Evolutionary conservation across 805 yeast species (phyloP).

Genomic region (Metschnikowia kofuensis): DNA sequence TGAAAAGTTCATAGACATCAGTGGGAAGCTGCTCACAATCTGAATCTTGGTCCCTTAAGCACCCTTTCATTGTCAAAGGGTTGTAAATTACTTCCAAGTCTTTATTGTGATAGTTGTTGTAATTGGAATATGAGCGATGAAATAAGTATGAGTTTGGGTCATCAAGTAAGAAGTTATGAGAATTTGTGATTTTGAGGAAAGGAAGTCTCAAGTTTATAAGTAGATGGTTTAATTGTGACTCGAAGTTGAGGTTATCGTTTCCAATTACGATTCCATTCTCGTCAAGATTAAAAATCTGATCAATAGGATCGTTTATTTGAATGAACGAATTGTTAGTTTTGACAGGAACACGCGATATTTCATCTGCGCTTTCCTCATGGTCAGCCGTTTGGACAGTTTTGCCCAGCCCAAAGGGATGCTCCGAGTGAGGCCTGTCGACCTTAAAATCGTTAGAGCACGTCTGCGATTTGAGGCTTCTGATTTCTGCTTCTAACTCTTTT

Average conservation of each 20-base stretch:
- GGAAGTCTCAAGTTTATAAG: slow-evolving; percentile 43
- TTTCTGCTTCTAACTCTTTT: slow-evolving; percentile 55
- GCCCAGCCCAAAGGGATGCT: not conserved
- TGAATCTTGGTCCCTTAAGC: slow-evolving; percentile 3
- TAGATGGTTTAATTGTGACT: slow-evolving; percentile 43
- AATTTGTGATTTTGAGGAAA: slow-evolving; percentile 41
- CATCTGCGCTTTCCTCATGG: not conserved
- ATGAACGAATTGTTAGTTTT: slow-evolving; percentile 21
- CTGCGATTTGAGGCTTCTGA: slow-evolving; percentile 9
- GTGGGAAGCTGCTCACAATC: slow-evolving; percentile 27
- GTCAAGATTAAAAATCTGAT: slow-evolving; percentile 43
- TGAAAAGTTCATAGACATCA: slow-evolving; percentile 43
- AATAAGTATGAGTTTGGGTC: slow-evolving; percentile 43
- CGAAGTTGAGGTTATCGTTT: slow-evolving; percentile 44
- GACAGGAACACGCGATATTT: not conserved
- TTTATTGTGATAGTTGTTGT: slow-evolving; percentile 34
- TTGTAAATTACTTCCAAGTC: slow-evolving; percentile 40
- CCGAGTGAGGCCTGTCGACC: not conserved
- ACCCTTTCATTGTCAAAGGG: slow-evolving; percentile 31
- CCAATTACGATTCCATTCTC: slow-evolving; percentile 43
- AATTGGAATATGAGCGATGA: slow-evolving; percentile 37
- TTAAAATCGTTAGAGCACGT: not conserved
- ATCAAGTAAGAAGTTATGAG: slow-evolving; percentile 39
- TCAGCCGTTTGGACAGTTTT: not conserved
- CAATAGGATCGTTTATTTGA: slow-evolving; percentile 43